Conservation (phyloP, 305 asterid genomes). For the Caryopteris hybrid region DNA sequence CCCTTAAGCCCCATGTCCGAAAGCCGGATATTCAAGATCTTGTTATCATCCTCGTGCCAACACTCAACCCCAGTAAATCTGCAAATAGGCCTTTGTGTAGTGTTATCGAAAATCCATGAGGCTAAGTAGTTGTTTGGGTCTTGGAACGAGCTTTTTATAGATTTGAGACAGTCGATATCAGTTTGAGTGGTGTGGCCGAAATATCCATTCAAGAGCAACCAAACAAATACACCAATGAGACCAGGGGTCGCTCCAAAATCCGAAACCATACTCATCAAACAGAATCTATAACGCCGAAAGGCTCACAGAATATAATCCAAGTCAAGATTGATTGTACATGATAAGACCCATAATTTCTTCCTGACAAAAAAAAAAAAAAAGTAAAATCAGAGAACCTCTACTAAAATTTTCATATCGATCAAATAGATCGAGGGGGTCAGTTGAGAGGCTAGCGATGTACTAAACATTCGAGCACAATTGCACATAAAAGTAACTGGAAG, state of each 20-base stretch:
- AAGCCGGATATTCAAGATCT: constrained; percentile 43
- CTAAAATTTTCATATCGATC: neutral
- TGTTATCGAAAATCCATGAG: constrained; percentile 52
- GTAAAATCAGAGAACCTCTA: constrained; percentile 15
- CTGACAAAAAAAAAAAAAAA: constrained; percentile 19
- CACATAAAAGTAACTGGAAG: neutral
- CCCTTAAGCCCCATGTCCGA: constrained; percentile 64
- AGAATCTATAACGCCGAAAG: constrained; percentile 2
- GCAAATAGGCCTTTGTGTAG: constrained; percentile 49
- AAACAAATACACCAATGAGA: constrained; percentile 16
- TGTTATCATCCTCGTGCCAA: constrained; percentile 54
- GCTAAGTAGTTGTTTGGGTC: constrained; percentile 47
- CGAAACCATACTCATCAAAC: constrained; percentile 1
- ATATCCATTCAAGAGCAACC: constrained; percentile 21
- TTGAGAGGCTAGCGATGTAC: neutral
- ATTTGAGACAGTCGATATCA: constrained; percentile 55
- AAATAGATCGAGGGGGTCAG: neutral
- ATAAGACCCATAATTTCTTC: constrained; percentile 18
- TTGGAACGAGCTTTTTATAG: constrained; percentile 33
- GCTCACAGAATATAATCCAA: neutral
- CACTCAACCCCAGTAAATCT: constrained; percentile 54
- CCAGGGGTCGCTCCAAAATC: constrained; percentile 10
- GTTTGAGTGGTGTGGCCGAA: constrained; percentile 27
- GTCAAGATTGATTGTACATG: constrained; percentile 15
- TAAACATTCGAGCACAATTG: no score